Evolutionary conservation across 805 yeast genomes (phyloP), one percentile per base, ranked within the genome.

Genomic region (Wickerhamiella allomyrinae): DNA sequence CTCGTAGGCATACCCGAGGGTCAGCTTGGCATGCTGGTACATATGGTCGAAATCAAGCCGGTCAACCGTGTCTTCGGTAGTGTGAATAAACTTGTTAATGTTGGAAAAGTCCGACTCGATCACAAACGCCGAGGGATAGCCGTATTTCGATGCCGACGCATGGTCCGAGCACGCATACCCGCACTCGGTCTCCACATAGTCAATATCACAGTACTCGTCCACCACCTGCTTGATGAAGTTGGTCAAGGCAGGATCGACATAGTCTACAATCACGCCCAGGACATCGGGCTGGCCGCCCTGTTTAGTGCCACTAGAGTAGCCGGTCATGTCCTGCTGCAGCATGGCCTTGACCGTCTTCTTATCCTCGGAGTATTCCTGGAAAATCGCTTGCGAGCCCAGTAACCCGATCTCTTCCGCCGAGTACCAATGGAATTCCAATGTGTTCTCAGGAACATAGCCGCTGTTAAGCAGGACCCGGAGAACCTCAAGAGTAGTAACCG

Each of bases 241-340:
- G 39, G 76, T 77, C 46, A 84, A 69, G 4, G 50, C 61, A 0
- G 60, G 57, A 20, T 76, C 67, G 1, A 80, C 76, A 57, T 71
- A 76, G 63, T 85, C 94, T 2, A 74, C 71, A 44, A 86, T 74
- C 35, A 89, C 67, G n/a, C 95, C 95, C 52, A 87, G 70, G 57
- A 75, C 76, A 34, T 74, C 85, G 59, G 66, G 76, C 51, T 57
- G 63, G 44, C 70, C 79, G 22, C 49, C 61, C 48, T 68, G 73
- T 31, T 61, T 55, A 33, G 77, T 63, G 34, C 68, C 71, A 25
- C 67, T 65, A 2, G 78, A 71, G 55, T 68, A 84, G 0, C 95
- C 95, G 2, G 94, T 81, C 94, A 87, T 87, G 58, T 89, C 98
- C 58, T 85, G 94, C 61, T 89, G 95, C 31, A 89, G 65, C 91